Base-by-base conservation (phyloP, 1,284 basidiomycete genomes). In the Naganishia sp. region DNA sequence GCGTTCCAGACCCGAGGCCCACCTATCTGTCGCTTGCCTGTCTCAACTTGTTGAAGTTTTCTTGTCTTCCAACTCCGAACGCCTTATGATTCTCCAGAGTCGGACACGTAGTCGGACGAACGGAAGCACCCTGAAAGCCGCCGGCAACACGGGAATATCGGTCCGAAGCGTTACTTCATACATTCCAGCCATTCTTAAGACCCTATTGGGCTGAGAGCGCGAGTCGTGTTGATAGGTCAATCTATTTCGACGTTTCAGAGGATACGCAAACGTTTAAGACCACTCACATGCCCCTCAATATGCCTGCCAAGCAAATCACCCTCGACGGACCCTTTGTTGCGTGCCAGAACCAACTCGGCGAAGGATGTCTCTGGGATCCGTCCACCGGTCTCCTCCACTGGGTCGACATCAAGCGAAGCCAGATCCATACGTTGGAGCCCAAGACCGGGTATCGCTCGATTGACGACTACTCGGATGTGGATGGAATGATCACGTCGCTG, bases 361-460 rank as follows among this genome's bases (percentile, higher is more conserved):
- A 79, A 69, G 78, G 78, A 45, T 73, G 76, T 50, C 61, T 77
- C 23, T 80, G 78, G 78, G 75, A 78, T 64, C 70, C 71, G 6
- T 68, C 70, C 64, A 72, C 71, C 23, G 57, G 73, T 46, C 68
- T 75, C 3, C 64, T 78, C 2, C 75, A 77, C 63, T 80, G 77
- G 77, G 73, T 80, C 21, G 78, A 79, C 66, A 75, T 80, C 61
- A 70, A 74, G 23, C 57, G 66, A 2, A 70, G 75, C 0, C 67
- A 75, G 53, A 66, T 80, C 46, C 76, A 80, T 68, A 72, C 75
- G 74, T 77, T 74, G 44, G 74, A 78, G 54, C 74, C 74, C 1
- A 66, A 60, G 44, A 73, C 73, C 7, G 64, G 60, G 25, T 66
- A 69, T 5, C 72, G 75, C 64, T 70, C 68, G 2, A 69, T 76